phyloP scores from a whole-genome alignment of 495 filamentous ascomycete species.

The Thermothielavioides terrestris region DNA sequence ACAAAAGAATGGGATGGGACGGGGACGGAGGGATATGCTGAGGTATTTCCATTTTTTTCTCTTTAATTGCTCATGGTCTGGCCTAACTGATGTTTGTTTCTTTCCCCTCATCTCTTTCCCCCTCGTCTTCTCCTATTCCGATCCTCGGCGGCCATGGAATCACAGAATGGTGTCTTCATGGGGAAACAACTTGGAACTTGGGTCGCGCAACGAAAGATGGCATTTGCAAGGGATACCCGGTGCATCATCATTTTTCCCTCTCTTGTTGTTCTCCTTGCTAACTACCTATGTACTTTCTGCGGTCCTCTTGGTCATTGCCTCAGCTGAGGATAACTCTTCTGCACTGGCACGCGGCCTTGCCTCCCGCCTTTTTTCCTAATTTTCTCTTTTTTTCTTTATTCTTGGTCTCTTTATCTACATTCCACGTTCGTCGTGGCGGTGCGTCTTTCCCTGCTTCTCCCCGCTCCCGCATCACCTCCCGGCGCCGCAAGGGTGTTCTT shows the following conservation, averaged over 20 bases:
- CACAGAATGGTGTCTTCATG: not conserved
- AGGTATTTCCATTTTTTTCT: too few relatives aligned
- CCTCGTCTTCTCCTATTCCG: not conserved
- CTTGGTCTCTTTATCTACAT: constrained; percentile 1
- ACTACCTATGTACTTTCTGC: constrained; percentile 4
- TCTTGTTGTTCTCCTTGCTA: not conserved
- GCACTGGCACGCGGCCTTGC: too few relatives aligned
- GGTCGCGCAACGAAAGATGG: constrained; percentile 8
- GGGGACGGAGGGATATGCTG: too few relatives aligned
- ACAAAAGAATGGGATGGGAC: too few relatives aligned
- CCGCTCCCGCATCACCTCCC: too few relatives aligned
- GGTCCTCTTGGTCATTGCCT: not conserved
- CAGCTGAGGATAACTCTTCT: too few relatives aligned
- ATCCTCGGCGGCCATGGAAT: not conserved
- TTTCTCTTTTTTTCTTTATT: constrained; percentile 5
- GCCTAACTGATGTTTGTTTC: too few relatives aligned
- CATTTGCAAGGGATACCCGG: constrained; percentile 22
- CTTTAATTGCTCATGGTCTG: too few relatives aligned
- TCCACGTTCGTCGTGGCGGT: not conserved
- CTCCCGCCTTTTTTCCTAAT: too few relatives aligned
- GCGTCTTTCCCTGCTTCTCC: not conserved
- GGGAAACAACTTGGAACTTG: not conserved
- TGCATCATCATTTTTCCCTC: constrained; percentile 13
- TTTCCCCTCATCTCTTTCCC: not conserved
- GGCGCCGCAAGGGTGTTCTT: too few relatives aligned